Base-by-base conservation (phyloP, 2,329 filamentous ascomycete genomes). In the Pseudopyricularia javanii region DNA sequence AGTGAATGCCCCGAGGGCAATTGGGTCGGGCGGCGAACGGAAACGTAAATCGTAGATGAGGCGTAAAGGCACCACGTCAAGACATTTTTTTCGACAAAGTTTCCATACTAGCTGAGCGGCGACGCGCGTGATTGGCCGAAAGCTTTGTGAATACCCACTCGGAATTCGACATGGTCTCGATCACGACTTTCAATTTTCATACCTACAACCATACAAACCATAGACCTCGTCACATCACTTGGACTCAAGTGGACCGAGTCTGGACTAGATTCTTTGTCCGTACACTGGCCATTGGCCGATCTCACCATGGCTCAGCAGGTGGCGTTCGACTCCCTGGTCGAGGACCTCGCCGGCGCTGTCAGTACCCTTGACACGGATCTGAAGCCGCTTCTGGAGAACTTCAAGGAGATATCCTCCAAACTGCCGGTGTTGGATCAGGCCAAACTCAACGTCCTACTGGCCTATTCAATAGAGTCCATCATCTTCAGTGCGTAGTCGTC, bases 401-500 rank as follows among this genome's bases (percentile, higher is more conserved):
- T 96, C 45, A 73, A 80, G 50, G 80, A 84, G 40, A 79, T 81
- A 54, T 82, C 88, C 5, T 83, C 82, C 53, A 89, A 89, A 64
- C 75, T 97, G 28, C 91, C 91, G 2, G 76, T 97, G n/a, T 76
- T 98, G 56, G 91, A 97, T 73, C 91, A 89, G 71, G 90, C 93
- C 7, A 96, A 97, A 70, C 82, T 96, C 55, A 89, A 94, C 64
- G 84, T 93, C n/a, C 75, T 95, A 20, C 76, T 85, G 51, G 86
- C 89, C 17, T 98, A 97, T 66, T 80, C 91, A 0, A 84, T 98
- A 57, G 91, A 97, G 63, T 94, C 91, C 0, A 73, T 95, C 9
- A 72, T 98, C 7, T 97, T 95, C 68, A 86, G 87, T 90, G 69
- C 57, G 80, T 45, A n/a, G 14, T 51, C n/a, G 4, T 30, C 17